Percentiles rank a stretch among this genome's conserved stretches.
phyloP scores from a whole-genome alignment of 352 stramenopile genomes.

The Phytophthora chlamydospora region DNA sequence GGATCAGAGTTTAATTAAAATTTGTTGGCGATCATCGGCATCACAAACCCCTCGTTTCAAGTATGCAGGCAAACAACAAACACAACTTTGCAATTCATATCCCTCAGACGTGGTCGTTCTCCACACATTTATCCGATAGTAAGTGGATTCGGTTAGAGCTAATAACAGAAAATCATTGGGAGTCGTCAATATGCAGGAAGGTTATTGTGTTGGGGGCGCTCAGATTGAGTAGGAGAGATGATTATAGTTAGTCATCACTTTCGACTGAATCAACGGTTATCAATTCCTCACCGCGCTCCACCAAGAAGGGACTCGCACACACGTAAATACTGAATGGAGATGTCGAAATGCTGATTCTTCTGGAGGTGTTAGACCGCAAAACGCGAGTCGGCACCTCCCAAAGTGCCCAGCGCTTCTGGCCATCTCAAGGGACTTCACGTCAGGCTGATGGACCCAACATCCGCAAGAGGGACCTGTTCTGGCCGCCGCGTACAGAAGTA shows the following conservation, averaged over 20 bases:
- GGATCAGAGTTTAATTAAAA: too few species aligned
- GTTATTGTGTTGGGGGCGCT: slow-evolving; percentile 35
- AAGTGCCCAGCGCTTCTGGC: slow-evolving; percentile 83
- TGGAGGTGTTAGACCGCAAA: slow-evolving; percentile 58
- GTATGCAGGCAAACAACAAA: background rate
- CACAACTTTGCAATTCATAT: slow-evolving; percentile 3
- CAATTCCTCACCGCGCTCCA: slow-evolving; percentile 48
- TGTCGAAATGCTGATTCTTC: slow-evolving; percentile 89
- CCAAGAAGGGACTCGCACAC: slow-evolving; percentile 13
- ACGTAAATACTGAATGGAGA: slow-evolving; percentile 16
- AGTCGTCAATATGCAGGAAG: slow-evolving; percentile 2
- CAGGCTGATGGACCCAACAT: slow-evolving; percentile 85
- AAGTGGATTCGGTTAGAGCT: slow-evolving; percentile 86
- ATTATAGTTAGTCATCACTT: slow-evolving; percentile 61
- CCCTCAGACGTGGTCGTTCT: slow-evolving; percentile 56
- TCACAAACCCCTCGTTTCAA: too few species aligned
- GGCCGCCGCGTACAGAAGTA: slow-evolving; percentile 49
- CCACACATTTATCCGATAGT: slow-evolving; percentile 73
- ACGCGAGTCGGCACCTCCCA: slow-evolving; percentile 54
- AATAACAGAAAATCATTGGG: slow-evolving; percentile 90
- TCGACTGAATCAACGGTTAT: slow-evolving; percentile 41
- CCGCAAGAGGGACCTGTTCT: slow-evolving; percentile 67
- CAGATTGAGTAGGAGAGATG: slow-evolving; percentile 82
- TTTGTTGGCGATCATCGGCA: too few species aligned
- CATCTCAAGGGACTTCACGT: slow-evolving; percentile 68